Evolutionary conservation across 306 rosid genomes (phyloP).

Genomic region (Quercus agrifolia): DNA sequence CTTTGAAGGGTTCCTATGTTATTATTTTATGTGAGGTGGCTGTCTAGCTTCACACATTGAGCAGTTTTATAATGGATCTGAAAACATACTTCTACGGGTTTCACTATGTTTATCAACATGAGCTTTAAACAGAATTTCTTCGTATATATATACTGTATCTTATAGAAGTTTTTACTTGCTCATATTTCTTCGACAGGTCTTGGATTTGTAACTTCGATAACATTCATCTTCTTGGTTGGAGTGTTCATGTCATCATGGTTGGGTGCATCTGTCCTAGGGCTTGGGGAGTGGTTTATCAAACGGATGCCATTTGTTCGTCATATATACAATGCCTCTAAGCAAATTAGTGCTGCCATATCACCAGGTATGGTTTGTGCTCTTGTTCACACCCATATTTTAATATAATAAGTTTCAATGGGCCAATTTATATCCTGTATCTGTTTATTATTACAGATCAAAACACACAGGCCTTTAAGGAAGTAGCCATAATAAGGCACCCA

Average conservation of each 20-base stretch:
- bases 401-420: constrained; percentile 5
- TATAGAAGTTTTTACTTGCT: constrained; percentile 9
- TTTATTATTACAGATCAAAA: constrained; percentile 62
- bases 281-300: constrained; percentile 95
- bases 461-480: constrained; percentile 90
- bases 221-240: constrained; percentile 86
- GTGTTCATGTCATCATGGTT: constrained; percentile 97
- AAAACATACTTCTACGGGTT: not conserved
- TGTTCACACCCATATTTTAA: not conserved
- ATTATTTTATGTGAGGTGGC: not conserved
- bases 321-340: constrained; percentile 89
- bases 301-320: constrained; percentile 92
- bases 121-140: not conserved
- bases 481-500: constrained; percentile 91
- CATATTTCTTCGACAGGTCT: constrained; percentile 52
- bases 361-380: constrained; percentile 56
- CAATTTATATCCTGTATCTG: constrained; percentile 4
- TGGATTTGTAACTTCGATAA: constrained; percentile 84
- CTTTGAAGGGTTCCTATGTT: not conserved
- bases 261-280: constrained; percentile 89
- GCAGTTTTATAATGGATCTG: not conserved
- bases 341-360: constrained; percentile 88
- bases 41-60: not conserved
- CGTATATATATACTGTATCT: not conserved
- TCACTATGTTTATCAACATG: not conserved